Base-by-base conservation (phyloP, 108 stramenopile genomes). In the Cyclotella atomus region DNA sequence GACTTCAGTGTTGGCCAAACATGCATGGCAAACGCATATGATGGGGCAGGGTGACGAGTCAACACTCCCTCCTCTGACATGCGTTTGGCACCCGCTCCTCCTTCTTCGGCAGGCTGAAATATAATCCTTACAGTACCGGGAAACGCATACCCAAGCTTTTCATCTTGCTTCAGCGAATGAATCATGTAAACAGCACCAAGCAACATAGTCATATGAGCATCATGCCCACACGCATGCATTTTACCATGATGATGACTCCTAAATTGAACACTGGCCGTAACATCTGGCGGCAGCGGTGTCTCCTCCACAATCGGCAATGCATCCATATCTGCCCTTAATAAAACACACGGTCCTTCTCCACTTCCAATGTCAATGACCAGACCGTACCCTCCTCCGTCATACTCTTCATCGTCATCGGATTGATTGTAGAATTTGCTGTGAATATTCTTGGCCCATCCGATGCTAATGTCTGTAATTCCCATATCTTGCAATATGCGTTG, bases 171-270 rank as follows among this genome's bases (percentile, higher is more conserved):
- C 20, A 57, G 56, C 25, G 68, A 70, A 17, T 59, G 68, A 29
- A 70, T 29, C 25, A 95, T 41, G 20, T 81, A 68, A 0, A 91
- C 89, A 8, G 97, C 95, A 33, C 91, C 95, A 71, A 98, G 64
- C 3, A 98, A 73, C 90, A 93, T 91, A 24, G 92, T 85, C 49
- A 90, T 92, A 64, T 98, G 97, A 8, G 89, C 95, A 68, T 98
- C 97, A 70, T 98, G 97, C 16, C 97, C 97, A 73, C 97, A 98
- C 2, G 95, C 97, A 71, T 98, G 97, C 95, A 98, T 96, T 32
- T 69, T 71, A 0, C 93, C 94, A 25, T 70, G 47, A 15, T 77
- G 84, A 32, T 47, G 47, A 3, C 85, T 87, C 47, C 68, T 84
- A 65, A 91, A 30, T 2, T 19, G 19, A 36, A 30, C 15, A 0